Percentiles rank a stretch among this genome's conserved stretches.
These are phyloP conservation scores for Colletotrichum costaricense DNA, from an alignment of 2,329 filamentous ascomycete genomes.

Conservation along the genomic window DNA sequence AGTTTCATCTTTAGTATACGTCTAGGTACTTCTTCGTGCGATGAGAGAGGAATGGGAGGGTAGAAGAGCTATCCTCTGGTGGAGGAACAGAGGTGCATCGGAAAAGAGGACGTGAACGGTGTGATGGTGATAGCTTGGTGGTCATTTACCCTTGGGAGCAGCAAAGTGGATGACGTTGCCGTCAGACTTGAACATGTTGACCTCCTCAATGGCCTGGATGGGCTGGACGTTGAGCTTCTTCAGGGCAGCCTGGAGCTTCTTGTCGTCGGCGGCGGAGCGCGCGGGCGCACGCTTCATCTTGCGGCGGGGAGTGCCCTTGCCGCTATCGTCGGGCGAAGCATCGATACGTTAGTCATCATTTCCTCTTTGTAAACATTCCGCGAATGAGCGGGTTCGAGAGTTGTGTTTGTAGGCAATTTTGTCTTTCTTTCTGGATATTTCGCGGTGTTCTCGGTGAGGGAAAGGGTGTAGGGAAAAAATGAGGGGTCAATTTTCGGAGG, in stretches of 20 bases:
- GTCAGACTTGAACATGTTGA: conserved; percentile 99
- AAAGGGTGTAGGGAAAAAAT: conserved; percentile 1
- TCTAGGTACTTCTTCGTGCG: neutral
- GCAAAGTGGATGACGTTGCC: conserved; percentile 99
- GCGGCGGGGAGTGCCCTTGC: conserved; percentile 97
- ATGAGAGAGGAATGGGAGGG: neutral
- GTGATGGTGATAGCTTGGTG: neutral
- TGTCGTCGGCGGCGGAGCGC: conserved; percentile 94
- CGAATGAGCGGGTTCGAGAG: conserved; percentile 10
- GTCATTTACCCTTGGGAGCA: conserved; percentile 86
- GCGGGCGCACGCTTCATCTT: conserved; percentile 99
- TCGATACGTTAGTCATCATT: conserved; percentile 43
- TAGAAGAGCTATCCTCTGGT: neutral
- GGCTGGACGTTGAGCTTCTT: conserved; percentile 99
- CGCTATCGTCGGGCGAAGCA: conserved; percentile 59
- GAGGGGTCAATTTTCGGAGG: conserved; percentile 35
- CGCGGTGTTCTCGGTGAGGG: neutral
- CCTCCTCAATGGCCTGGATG: conserved; percentile 99
- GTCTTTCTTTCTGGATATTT: neutral
- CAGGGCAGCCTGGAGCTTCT: conserved; percentile 96
- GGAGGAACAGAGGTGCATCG: neutral
- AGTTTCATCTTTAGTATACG: conserved; percentile 13
- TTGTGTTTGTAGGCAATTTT: neutral
- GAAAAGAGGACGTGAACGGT: neutral
- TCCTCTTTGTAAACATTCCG: conserved; percentile 5